Percentiles rank a stretch among this genome's conserved stretches.
These are phyloP conservation scores for Fusarium xyrophilum DNA, from an alignment of 2,329 filamentous ascomycete species.

Conservation along the genomic window DNA sequence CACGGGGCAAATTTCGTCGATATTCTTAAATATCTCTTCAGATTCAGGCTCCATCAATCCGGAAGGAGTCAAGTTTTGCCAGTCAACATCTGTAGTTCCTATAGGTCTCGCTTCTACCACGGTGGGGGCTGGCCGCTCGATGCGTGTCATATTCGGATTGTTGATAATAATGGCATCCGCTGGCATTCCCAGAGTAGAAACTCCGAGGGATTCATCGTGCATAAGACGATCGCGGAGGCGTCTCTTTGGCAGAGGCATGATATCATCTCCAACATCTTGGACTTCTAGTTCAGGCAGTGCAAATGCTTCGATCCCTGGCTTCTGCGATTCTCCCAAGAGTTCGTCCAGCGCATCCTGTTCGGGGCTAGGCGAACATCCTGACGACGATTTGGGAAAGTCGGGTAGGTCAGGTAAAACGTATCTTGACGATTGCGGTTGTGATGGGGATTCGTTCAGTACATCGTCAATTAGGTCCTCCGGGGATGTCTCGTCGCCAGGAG, in stretches of 20 bases:
- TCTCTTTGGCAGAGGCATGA: not conserved
- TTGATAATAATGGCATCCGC: constrained; percentile 58
- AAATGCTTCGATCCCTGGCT: not conserved
- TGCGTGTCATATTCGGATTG: constrained; percentile 46
- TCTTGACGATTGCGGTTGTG: not conserved
- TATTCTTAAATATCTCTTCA: constrained; percentile 53
- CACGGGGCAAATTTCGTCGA: constrained; percentile 58
- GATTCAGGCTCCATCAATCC: constrained; percentile 37
- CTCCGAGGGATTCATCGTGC: constrained; percentile 42
- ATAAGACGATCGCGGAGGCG: constrained; percentile 41
- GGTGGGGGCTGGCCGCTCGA: constrained; percentile 15
- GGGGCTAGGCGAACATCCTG: not conserved
- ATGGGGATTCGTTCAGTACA: not conserved
- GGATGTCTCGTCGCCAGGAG: not conserved
- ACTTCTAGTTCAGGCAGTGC: constrained; percentile 11
- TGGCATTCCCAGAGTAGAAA: constrained; percentile 46
- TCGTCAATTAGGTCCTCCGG: not conserved
- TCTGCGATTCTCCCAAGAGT: not conserved
- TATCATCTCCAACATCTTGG: not conserved
- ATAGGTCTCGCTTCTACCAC: constrained; percentile 31
- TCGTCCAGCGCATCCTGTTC: not conserved
- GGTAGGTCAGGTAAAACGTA: not conserved
- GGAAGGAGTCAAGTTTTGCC: constrained; percentile 44
- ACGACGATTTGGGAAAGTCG: not conserved
- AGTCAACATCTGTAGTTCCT: constrained; percentile 35